phyloP scores from a whole-genome alignment of 192 early-diverging fungal genomes.

The Gorgonomyces haynaldii region DNA sequence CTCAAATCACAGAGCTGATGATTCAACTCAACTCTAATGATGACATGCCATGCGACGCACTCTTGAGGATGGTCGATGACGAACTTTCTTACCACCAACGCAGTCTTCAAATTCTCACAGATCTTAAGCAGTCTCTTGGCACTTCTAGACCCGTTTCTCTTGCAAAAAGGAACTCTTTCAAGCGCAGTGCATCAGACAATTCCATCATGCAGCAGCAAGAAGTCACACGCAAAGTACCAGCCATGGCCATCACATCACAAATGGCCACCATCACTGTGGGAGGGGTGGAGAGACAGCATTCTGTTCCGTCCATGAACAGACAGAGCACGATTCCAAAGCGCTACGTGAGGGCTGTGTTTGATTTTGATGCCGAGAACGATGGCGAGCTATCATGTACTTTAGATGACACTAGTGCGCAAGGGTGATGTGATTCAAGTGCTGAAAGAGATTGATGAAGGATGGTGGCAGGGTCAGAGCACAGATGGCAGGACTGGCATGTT shows the following conservation, averaged over 20 bases:
- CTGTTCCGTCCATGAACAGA: neutral
- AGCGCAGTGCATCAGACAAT: neutral
- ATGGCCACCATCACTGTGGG: neutral
- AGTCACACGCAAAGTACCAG: neutral
- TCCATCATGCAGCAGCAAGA: neutral
- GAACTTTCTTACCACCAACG: slow-evolving; percentile 23
- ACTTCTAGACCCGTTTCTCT: slow-evolving; percentile 1
- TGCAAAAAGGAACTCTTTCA: neutral
- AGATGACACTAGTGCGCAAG: slow-evolving; percentile 39
- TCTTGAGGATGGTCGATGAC: slow-evolving; percentile 36
- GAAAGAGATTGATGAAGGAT: slow-evolving; percentile 82
- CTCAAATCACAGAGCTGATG: slow-evolving; percentile 69
- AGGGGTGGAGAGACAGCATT: neutral
- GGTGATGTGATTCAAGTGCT: slow-evolving; percentile 82
- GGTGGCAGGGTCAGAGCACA: slow-evolving; percentile 84
- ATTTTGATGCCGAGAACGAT: slow-evolving; percentile 67
- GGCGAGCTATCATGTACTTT: slow-evolving; percentile 58
- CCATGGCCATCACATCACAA: neutral
- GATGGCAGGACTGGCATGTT: slow-evolving; percentile 78
- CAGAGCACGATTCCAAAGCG: slow-evolving; percentile 31
- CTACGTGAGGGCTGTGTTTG: slow-evolving; percentile 61
- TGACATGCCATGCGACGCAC: slow-evolving; percentile 34
- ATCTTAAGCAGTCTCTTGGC: neutral
- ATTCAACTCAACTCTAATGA: slow-evolving; percentile 70
- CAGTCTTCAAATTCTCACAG: slow-evolving; percentile 13